Base-by-base conservation (phyloP, 2,329 filamentous ascomycete genomes). In the Tolypocladium amazonense region DNA sequence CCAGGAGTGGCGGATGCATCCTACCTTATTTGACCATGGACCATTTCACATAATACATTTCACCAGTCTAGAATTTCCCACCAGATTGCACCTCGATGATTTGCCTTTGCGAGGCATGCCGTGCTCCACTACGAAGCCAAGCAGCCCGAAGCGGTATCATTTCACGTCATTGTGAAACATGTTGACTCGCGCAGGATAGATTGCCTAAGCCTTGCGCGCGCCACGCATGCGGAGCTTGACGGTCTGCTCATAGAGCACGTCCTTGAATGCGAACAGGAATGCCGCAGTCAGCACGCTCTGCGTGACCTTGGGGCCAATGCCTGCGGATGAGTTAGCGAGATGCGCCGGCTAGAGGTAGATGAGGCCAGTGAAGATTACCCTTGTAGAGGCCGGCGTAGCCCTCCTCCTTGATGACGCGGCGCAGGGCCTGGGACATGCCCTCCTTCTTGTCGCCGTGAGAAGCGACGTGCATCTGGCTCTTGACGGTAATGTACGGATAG, bases 401-500 rank as follows among this genome's bases (percentile, higher is more conserved):
- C 76, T 97, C 93, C 71, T 97, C 90, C 65, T 78, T 82, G 62
- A 97, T 82, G 62, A 97, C 92, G 62, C 88, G 83, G 70, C 82
- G 86, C 70, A 99, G 83, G 55, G 87, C 89, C 65, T 86, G 83
- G 58, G 87, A 81, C 81, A 97, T 88, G 66, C 88, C 89, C 76
- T 95, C 89, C 75, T 88, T 88, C 64, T 86, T 86, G n/a, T 84
- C 83, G 63, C 86, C 86, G 68, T 85, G 86, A 63, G 83, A 86
- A 35, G 92, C 91, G 62, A 99, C 91, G 73, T 99, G 94, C 86
- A 96, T 96, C 72, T 91, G 86, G 76, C 92, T 96, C 86, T 99
- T 99, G 69, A 99, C 89, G 5, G 94, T 99, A 73, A 99, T 97
- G 73, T 99, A 99, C 14, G 94, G 94, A 75, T 99, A 99, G 7